Base-by-base conservation (phyloP, 306 rosid genomes). In the Rosa chinensis region DNA sequence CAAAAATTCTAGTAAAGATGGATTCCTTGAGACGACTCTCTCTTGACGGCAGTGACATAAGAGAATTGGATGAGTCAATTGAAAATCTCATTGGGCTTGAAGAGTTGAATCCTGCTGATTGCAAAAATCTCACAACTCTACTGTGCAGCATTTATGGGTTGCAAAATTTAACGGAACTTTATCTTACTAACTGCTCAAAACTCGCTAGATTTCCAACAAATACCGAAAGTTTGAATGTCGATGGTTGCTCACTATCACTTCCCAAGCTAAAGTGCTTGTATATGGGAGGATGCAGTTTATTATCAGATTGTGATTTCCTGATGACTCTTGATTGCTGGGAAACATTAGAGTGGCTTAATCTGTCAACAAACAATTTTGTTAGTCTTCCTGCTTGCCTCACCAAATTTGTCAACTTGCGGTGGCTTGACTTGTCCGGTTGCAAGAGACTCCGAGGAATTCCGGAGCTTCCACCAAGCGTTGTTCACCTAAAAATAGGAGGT, bases 261-360 rank as follows among this genome's bases (percentile, higher is more conserved):
- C 67, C 67, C 17, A 25, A 4, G 6, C 40, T 61, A 21, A 0
- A 28, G 17, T 0, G 0, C 0, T 25, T 61, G 1, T 0, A 3
- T 3, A 6, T 61, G 2, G 0, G 0, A 8, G 67, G 40, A 25
- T 61, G 67, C 18, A 25, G n/a, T 56, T 32, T 32, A 1, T 56
- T 56, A 61, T 8, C 37, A 23, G 14, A 59, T 21, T 9, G 35
- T 21, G 66, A 17, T 20, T 55, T 55, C 20, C 56, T 50, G 6
- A 50, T 5, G 20, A 50, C 17, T 50, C 56, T 50, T 16, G 56
- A 50, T 50, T 50, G 56, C 56, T 12, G 17, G 28, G 23, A 20
- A 56, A n/a, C 35, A 8, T 8, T 23, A 59, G 7, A 2, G 1
- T 1, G 0, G 0, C 47, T 40, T 8, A 0, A 18, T 20, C 23